These are phyloP conservation scores for Ceratobasidium sp. DNA, from an alignment of 1,284 basidiomycete species.

Conservation along the genomic window DNA sequence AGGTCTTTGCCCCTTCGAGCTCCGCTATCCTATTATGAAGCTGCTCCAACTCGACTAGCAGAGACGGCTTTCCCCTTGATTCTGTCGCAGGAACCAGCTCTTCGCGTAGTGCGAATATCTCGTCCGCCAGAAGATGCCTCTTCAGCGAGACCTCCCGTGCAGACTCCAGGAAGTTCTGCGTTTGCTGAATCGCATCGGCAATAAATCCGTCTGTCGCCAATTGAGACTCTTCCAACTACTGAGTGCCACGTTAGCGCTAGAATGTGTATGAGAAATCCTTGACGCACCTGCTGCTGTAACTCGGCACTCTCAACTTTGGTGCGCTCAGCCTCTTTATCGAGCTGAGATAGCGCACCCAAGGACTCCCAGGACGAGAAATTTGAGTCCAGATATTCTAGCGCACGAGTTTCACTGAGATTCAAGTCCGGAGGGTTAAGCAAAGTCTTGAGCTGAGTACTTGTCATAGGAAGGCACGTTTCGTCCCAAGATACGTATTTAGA, in stretches of 20 bases:
- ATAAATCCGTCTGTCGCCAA: constrained; percentile 22
- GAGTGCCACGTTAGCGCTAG: neutral
- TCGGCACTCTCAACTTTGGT: constrained; percentile 25
- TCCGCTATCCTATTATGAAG: constrained; percentile 77
- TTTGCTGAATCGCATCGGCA: constrained; percentile 24
- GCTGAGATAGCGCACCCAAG: constrained; percentile 14
- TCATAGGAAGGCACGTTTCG: no score
- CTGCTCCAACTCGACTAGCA: constrained; percentile 83
- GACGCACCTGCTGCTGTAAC: constrained; percentile 34
- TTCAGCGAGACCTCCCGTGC: constrained; percentile 79
- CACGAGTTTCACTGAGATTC: constrained; percentile 34
- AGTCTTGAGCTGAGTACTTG: constrained; percentile 35
- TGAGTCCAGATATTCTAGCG: constrained; percentile 37
- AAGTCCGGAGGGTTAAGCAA: constrained; percentile 38
- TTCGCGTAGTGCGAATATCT: constrained; percentile 73
- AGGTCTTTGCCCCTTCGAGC: constrained; percentile 76
- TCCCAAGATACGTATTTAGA: no score
- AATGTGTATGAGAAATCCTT: neutral
- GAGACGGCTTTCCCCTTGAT: constrained; percentile 61
- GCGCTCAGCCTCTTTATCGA: constrained; percentile 37
- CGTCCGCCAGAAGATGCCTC: constrained; percentile 78
- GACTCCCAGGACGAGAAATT: constrained; percentile 41
- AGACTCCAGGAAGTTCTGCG: constrained; percentile 46
- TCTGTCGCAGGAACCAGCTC: constrained; percentile 68
- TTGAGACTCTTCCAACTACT: constrained; percentile 39